Percentiles rank a stretch among this genome's conserved stretches.
Conservation (phyloP, 2,329 filamentous ascomycete genomes). For the Pezicula rhizophila region DNA sequence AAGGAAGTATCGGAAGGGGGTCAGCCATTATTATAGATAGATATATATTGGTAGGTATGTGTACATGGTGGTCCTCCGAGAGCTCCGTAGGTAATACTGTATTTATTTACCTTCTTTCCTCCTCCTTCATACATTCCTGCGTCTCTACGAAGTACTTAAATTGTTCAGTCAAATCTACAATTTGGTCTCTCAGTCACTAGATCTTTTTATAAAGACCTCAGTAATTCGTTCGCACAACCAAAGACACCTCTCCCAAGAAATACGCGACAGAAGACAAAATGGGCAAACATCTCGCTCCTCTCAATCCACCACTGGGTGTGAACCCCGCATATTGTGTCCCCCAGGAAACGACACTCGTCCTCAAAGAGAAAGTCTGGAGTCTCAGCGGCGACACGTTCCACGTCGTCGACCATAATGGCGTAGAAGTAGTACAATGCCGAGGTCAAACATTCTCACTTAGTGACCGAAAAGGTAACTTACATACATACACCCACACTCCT, state of each 20-base stretch:
- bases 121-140: too few relatives aligned
- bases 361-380: conserved; percentile 58
- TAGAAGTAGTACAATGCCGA: conserved; percentile 24
- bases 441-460: conserved; percentile 16
- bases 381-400: conserved; percentile 59
- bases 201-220: too few relatives aligned
- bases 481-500: not conserved
- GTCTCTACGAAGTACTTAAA: too few relatives aligned
- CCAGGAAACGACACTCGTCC: conserved; percentile 38
- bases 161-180: too few relatives aligned
- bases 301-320: conserved; percentile 17
- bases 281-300: conserved; percentile 8
- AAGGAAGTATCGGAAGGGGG: too few relatives aligned
- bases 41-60: too few relatives aligned
- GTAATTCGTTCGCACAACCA: too few relatives aligned
- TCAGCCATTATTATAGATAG: too few relatives aligned
- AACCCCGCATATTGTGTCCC: conserved; percentile 18
- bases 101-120: too few relatives aligned
- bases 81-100: too few relatives aligned
- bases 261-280: not conserved
- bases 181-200: too few relatives aligned
- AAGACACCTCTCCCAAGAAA: not conserved
- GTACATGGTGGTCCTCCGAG: too few relatives aligned
- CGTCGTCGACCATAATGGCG: conserved; percentile 48
- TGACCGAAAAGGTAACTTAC: conserved; percentile 20